Conservation (phyloP, 2,329 filamentous ascomycete genomes). For the Colletotrichum cuscutae region DNA sequence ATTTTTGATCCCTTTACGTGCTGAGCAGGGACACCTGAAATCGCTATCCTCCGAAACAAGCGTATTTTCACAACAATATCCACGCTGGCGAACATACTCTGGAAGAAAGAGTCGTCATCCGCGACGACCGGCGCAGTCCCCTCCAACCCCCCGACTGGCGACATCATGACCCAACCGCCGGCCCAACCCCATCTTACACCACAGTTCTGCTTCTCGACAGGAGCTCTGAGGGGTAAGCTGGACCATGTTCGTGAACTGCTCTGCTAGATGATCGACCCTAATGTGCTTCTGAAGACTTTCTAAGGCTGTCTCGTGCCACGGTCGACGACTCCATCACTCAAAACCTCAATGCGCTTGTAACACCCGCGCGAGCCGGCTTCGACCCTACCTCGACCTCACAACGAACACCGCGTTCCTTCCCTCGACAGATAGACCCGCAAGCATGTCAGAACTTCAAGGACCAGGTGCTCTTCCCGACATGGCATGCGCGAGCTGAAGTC, state of each 20-base stretch:
- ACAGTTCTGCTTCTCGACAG: slow-evolving; percentile 82
- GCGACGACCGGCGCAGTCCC: slow-evolving; percentile 48
- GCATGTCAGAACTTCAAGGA: slow-evolving; percentile 81
- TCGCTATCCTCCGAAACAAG: background rate
- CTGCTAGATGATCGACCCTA: background rate
- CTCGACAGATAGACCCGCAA: slow-evolving; percentile 65
- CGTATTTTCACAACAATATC: background rate
- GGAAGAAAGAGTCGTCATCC: slow-evolving; percentile 54
- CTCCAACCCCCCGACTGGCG: slow-evolving; percentile 42
- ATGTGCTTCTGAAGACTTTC: slow-evolving; percentile 75
- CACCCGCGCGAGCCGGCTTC: slow-evolving; percentile 77
- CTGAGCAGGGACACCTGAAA: no score
- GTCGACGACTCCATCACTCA: slow-evolving; percentile 95
- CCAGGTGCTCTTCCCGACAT: slow-evolving; percentile 84
- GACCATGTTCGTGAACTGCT: background rate
- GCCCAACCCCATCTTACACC: slow-evolving; percentile 68
- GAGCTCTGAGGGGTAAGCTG: slow-evolving; percentile 71
- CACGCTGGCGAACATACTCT: slow-evolving; percentile 62
- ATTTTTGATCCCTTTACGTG: no score
- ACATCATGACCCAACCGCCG: slow-evolving; percentile 59
- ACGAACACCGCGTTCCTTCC: slow-evolving; percentile 62
- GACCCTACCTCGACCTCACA: slow-evolving; percentile 81
- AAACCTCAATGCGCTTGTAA: slow-evolving; percentile 89
- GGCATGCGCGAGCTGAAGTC: slow-evolving; percentile 85
- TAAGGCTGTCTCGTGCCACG: slow-evolving; percentile 83